Conservation (phyloP, 768 basidiomycete species). For the Suillus subaureus region DNA sequence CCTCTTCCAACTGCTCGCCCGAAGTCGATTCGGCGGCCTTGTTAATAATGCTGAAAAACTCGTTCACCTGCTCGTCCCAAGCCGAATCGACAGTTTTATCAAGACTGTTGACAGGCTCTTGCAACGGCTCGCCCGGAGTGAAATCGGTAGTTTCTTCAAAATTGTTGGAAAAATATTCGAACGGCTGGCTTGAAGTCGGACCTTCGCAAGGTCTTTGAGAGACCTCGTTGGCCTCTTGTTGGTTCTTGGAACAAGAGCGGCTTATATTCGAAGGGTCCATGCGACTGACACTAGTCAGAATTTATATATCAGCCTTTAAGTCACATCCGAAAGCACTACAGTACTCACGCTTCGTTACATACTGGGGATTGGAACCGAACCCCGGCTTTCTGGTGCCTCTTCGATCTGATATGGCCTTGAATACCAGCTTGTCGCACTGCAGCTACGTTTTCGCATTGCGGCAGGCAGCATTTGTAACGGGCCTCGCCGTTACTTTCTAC, state of each 20-base stretch:
- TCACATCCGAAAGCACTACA: no score
- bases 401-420: no score
- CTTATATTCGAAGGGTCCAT: background rate
- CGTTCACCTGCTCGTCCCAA: background rate
- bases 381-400: background rate
- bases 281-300: background rate
- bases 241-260: background rate
- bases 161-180: background rate
- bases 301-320: background rate
- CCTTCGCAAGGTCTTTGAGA: background rate
- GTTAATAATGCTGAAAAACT: background rate
- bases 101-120: background rate
- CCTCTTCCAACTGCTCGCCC: background rate
- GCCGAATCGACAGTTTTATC: background rate
- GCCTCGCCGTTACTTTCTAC: background rate
- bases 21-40: background rate
- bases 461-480: background rate
- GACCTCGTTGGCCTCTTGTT: background rate
- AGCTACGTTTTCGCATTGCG: background rate
- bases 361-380: background rate
- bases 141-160: background rate
- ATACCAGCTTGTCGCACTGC: background rate
- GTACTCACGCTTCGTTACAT: background rate
- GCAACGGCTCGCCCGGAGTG: background rate
- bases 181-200: background rate